Evolutionary conservation across 495 filamentous ascomycete genomes (phyloP), one percentile per base, ranked within the genome.

Genomic region (Aspergillus leporis): DNA sequence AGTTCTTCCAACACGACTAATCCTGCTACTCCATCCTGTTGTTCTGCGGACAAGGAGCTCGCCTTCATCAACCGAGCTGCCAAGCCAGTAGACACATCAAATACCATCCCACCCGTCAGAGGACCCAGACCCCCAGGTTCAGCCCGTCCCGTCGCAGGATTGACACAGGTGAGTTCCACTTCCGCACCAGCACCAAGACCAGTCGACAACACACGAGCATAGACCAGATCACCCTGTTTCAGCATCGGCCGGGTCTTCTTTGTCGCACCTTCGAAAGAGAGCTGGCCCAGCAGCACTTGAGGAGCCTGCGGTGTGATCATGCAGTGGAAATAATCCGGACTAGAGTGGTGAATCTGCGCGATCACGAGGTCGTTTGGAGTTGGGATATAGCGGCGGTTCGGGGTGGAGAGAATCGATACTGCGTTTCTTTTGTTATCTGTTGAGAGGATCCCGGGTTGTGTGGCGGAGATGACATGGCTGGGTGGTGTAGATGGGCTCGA

Each of bases 231-330:
- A 31, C 92, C 91, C 4, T 83, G 70, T 40, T 76, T 72, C 59
- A 98, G 80, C 56, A 88, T 80, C 4, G 94, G 94, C 9, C 92
- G 84, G 4, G 91, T 95, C 70, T 98, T 98, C 71, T 91, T 95
- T 36, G 87, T 93, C 23, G 91, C 94, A 58, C 85, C 84, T 71
- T 97, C 92, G 69, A 98, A 98, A 22, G 93, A 83, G 8, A 98
- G 82, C 64, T 96, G 90, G 0, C 91, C 90, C 1, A 98, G 84
- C 9, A 87, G 75, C 3, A 90, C 92, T 62, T 85, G 81, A 9
- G 91, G 71, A 0, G 88, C 87, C 69, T 95, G 85, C 8, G 86
- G 85, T 0, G 83, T 84, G 31, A 91, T 73, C 54, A 82, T 72
- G 73, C 85, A 89, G 69, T 88, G 87, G 79, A 90, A 97, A 62